phyloP scores from a whole-genome alignment of 2,329 filamentous ascomycete species.

The Dendrostoma leiphaemia region DNA sequence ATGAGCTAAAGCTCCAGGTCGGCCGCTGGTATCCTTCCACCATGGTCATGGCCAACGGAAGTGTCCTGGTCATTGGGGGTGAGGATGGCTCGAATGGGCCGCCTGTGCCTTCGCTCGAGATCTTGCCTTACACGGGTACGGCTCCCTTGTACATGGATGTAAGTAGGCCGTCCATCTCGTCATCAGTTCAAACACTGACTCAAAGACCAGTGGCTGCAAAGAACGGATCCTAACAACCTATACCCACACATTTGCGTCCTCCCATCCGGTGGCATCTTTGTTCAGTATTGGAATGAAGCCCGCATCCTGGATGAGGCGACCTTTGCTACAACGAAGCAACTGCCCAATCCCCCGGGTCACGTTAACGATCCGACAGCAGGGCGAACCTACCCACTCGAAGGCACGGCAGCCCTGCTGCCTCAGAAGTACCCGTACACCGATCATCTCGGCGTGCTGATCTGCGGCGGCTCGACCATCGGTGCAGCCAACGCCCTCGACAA shows the following conservation, averaged over 20 bases:
- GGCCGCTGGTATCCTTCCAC: constrained; percentile 55
- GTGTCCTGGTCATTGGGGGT: constrained; percentile 52
- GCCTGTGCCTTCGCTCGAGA: constrained; percentile 49
- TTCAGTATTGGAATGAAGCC: constrained; percentile 59
- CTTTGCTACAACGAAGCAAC: constrained; percentile 44
- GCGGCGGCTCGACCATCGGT: constrained; percentile 52
- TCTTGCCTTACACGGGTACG: constrained; percentile 46
- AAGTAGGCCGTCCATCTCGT: not conserved
- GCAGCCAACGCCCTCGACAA: constrained; percentile 54
- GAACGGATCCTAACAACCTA: constrained; percentile 58
- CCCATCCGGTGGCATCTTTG: constrained; percentile 52
- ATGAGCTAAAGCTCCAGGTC: constrained; percentile 42
- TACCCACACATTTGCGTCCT: constrained; percentile 56
- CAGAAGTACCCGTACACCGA: constrained; percentile 51
- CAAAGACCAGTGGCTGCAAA: constrained; percentile 40
- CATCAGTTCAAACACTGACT: too few relatives aligned
- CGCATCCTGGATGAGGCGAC: constrained; percentile 51
- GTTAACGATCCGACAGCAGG: constrained; percentile 51
- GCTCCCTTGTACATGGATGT: constrained; percentile 42
- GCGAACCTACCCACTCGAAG: constrained; percentile 57
- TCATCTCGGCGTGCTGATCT: constrained; percentile 50
- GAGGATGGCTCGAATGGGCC: constrained; percentile 51
- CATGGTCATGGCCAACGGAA: constrained; percentile 55
- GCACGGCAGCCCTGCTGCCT: constrained; percentile 51
- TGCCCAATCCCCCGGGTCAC: constrained; percentile 54